Evolutionary conservation across 768 basidiomycete genomes (phyloP), one percentile per base, ranked within the genome.

Genomic region (Clitopilus hobsonii): DNA sequence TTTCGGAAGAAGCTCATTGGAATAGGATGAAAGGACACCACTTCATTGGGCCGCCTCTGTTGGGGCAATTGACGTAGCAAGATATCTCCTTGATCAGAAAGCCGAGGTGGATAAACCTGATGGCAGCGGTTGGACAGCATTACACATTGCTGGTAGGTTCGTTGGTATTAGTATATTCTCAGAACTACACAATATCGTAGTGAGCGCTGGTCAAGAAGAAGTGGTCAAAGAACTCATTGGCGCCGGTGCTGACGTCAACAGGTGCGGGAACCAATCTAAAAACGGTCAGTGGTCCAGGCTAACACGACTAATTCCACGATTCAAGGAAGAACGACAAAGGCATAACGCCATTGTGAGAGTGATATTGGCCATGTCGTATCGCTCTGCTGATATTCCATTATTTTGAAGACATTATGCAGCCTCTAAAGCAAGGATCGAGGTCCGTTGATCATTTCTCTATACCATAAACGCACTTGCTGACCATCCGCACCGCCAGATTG

Each of bases 371-470:
- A 55, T 49, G 47, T 47, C 50, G 6, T 22, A 29, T 67, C 49
- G 38, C 56, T 56, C 27, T 52, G 51, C 32, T 58, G 59, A 32
- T 30, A 7, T 32, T 58, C 58, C 53, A 65, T 5, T 20, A 20
- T 20, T 11, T 3, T 5, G 57, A 58, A 96, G 93, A 62, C 92
- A 95, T 70, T 96, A 96, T 65, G 92, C 93, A 25, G 94, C 93
- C 45, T 96, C 93, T 26, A 95, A 94, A 68, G 88, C 92, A 54
- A 88, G 85, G 41, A 81, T 93, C 58, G 89, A 92, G 65, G 92
- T 90, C 67, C 64, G 72, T 62, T 69, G 61, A 63, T 11, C n/a
- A 14, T 16, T 45, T 5, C 41, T 18, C 2, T 20, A 18, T 3
- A 2, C 4, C n/a, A 5, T 10, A 45, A 3, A 45, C 63, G 66